Evolutionary conservation across 2,329 filamentous ascomycete species (phyloP), one percentile per base, ranked within the genome.

Genomic region (Talaromyces verruculosus): DNA sequence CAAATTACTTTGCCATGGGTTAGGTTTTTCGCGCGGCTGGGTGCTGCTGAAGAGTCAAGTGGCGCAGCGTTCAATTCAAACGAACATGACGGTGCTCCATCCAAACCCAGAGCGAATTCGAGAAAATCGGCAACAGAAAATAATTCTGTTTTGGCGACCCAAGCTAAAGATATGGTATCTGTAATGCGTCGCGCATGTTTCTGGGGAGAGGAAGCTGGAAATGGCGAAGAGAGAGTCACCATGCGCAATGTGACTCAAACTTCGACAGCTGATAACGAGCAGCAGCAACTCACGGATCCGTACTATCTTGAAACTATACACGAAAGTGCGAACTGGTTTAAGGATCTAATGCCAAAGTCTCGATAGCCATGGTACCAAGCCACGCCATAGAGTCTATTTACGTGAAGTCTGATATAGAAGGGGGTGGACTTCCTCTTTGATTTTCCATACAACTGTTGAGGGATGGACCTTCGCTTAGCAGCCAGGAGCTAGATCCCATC

Each of bases 121-220:
- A 35, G 30, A 13, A 64, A 39, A 37, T 30, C 30, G 6, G n/a
- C n/a, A 57, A 17, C 28, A 19, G 51, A 59, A n/a, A 30, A 41
- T 8, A 62, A 35, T 25, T 66, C 73, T 0, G 72, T 82, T 11
- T 71, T 81, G 53, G 73, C 71, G 1, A 69, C 68, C 0, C 80
- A 82, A 68, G 76, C 75, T 5, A 69, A 71, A 28, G 79, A 82
- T 62, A 77, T 82, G 75, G 77, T 77, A 0, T 75, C 77, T 45
- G 68, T 77, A 10, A 77, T 82, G 78, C 77, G 74, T 5, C 70
- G 75, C 35, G 79, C 79, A 3, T 82, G 80, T 68, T 81, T 82
- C 66, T 80, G 76, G 72, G 79, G 78, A 0, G 72, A 75, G 5
- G 78, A 80, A 67, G 78, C 75, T 55, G 76, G 78, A 0, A 72